Evolutionary conservation across 129 eudicot genomes (phyloP).

Genomic region (Lactuca saligna): DNA sequence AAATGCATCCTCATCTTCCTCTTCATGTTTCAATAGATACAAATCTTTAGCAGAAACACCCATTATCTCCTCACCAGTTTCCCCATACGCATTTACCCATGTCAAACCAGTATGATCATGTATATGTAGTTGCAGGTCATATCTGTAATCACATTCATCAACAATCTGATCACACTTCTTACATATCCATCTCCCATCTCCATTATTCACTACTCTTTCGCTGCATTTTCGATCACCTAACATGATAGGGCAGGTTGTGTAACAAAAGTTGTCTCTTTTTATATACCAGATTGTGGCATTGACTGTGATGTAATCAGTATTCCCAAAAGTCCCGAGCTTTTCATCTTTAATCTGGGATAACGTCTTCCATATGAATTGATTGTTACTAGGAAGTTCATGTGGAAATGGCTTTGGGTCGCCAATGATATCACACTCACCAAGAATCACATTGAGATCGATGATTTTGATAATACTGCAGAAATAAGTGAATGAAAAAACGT

Average conservation of each 20-base stretch:
- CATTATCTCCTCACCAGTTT: conserved; percentile 72
- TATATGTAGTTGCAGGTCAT: conserved; percentile 71
- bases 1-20: conserved; percentile 71
- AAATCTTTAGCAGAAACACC: conserved; percentile 75
- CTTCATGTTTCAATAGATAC: conserved; percentile 57
- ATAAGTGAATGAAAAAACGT: neutral
- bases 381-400: conserved; percentile 14
- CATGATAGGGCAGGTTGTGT: conserved; percentile 74
- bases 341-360: conserved; percentile 87
- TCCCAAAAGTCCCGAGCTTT: conserved; percentile 75
- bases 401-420: conserved; percentile 65
- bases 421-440: conserved; percentile 52
- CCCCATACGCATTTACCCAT: conserved; percentile 84
- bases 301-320: conserved; percentile 74
- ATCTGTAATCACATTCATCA: conserved; percentile 79
- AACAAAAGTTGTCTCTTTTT: conserved; percentile 65
- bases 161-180: conserved; percentile 72
- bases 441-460: conserved; percentile 46
- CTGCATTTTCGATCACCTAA: conserved; percentile 64
- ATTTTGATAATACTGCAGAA: conserved; percentile 70
- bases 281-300: conserved; percentile 55
- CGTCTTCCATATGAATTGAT: conserved; percentile 39
- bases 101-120: conserved; percentile 83
- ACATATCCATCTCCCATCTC: conserved; percentile 94
- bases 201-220: conserved; percentile 80